phyloP scores from a whole-genome alignment of 176 grass and related monocot species.

The Saccharum officinarum region DNA sequence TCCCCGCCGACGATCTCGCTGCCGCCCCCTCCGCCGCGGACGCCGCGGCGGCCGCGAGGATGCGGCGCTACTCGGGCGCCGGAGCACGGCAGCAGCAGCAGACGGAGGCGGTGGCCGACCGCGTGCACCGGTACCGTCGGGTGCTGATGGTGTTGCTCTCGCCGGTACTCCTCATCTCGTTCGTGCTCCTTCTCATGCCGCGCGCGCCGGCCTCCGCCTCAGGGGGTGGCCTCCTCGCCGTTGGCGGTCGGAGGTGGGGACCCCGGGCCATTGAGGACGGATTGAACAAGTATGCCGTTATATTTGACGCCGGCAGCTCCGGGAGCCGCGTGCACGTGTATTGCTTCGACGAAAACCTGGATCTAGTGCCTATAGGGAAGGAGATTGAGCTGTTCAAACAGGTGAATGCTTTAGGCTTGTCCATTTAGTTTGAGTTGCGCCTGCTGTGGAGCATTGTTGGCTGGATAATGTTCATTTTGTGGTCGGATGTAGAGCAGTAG shows the following conservation, averaged over 20 bases:
- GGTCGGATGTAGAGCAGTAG: background rate
- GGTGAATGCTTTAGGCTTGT: constrained; percentile 41
- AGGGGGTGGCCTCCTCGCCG: constrained; percentile 12
- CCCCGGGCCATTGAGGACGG: constrained; percentile 45
- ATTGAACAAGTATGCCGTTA: constrained; percentile 75
- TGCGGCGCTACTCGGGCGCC: constrained; percentile 62
- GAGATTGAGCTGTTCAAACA: constrained; percentile 93
- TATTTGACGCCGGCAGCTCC: constrained; percentile 94
- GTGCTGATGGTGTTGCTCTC: constrained; percentile 67
- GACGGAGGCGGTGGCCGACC: constrained; percentile 54
- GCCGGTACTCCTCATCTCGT: constrained; percentile 69
- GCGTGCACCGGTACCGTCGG: constrained; percentile 73
- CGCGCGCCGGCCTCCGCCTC: constrained; percentile 39
- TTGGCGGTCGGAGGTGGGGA: constrained; percentile 46
- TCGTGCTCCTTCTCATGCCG: constrained; percentile 74
- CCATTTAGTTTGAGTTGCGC: constrained; percentile 10
- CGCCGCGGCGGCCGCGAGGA: constrained; percentile 47
- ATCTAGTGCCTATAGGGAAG: constrained; percentile 79
- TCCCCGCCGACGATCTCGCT: constrained; percentile 44
- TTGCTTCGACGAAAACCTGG: constrained; percentile 80
- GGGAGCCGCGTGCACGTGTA: constrained; percentile 96
- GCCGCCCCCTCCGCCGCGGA: constrained; percentile 38
- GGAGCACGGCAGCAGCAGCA: constrained; percentile 45
- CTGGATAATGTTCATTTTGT: background rate
- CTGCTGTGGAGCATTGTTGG: no score